Evolutionary conservation across 805 yeast genomes (phyloP).

Genomic region (Metschnikowia vanudenii): DNA sequence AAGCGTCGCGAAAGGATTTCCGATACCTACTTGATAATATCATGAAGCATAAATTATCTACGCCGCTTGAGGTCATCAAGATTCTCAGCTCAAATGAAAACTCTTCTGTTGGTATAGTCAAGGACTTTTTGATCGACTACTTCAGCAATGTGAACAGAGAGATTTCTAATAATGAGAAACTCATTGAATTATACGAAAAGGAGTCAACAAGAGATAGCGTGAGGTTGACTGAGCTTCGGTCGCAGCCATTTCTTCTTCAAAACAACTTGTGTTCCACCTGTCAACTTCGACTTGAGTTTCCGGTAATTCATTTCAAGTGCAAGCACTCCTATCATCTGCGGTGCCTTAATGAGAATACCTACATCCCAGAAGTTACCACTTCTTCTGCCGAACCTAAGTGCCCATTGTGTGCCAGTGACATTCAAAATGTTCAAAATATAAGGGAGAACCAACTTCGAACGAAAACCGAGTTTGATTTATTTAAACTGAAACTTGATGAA

Average conservation of each 20-base stretch:
- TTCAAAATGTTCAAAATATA: constrained; percentile 1
- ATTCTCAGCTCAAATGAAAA: constrained; percentile 59
- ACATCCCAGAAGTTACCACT: constrained; percentile 21
- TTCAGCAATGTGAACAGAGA: constrained; percentile 61
- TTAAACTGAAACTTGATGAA: constrained; percentile 54
- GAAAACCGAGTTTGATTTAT: constrained; percentile 61
- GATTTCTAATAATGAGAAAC: constrained; percentile 62
- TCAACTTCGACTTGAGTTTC: constrained; percentile 63
- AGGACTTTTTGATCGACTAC: constrained; percentile 62
- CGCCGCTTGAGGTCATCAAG: constrained; percentile 78
- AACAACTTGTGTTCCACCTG: constrained; percentile 67
- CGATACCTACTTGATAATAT: constrained; percentile 52
- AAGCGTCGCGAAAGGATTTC: constrained; percentile 51
- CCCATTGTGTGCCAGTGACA: constrained; percentile 58
- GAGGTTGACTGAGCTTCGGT: constrained; percentile 50
- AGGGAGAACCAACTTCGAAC: constrained; percentile 56
- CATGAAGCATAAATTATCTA: constrained; percentile 50
- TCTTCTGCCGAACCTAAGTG: constrained; percentile 39
- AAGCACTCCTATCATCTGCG: constrained; percentile 82
- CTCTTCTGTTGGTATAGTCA: constrained; percentile 70
- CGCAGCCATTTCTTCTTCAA: constrained; percentile 53
- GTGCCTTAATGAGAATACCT: constrained; percentile 58
- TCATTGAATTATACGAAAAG: constrained; percentile 62
- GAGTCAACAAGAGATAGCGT: constrained; percentile 60
- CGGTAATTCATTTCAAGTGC: constrained; percentile 82